A percentile compares a stretch with the other conserved stretches of the same genome.
Conservation (phyloP, 805 yeast species). For the Saccharomyces paradoxus region DNA sequence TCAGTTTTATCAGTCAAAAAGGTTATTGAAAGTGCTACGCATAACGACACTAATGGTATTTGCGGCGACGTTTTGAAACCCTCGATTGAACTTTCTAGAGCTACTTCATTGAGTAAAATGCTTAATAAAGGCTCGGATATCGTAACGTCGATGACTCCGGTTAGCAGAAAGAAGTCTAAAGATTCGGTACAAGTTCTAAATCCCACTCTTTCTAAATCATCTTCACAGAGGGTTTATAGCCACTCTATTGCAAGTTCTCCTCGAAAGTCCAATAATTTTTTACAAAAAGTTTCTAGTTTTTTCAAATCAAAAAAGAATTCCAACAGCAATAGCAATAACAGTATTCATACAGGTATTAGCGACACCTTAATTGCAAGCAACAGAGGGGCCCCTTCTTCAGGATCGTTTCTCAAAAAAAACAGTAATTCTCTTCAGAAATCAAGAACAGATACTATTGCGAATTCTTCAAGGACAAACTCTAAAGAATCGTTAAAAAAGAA, state of each 20-base stretch:
- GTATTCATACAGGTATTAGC: not conserved
- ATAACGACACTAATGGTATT: not conserved
- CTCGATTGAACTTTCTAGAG: not conserved
- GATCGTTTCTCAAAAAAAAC: not conserved
- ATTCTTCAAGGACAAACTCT: not conserved
- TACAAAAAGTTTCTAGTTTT: conserved; percentile 29
- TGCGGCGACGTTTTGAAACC: not conserved
- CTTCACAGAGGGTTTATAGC: not conserved
- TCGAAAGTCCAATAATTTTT: conserved; percentile 16
- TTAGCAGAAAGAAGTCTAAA: not conserved
- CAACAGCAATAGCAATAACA: conserved; percentile 1
- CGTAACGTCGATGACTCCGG: not conserved
- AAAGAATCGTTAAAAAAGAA: conserved; percentile 4
- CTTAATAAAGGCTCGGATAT: conserved; percentile 7
- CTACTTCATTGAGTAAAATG: conserved; percentile 9
- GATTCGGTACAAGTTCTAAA: not conserved
- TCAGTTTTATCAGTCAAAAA: conserved; percentile 29
- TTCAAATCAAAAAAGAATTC: conserved; percentile 23
- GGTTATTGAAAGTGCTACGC: conserved; percentile 19
- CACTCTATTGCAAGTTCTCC: not conserved
- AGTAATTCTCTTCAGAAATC: not conserved
- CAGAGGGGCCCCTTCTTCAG: not conserved
- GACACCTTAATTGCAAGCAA: not conserved
- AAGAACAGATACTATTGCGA: too few species aligned
- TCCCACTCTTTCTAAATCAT: not conserved